Percentiles rank a stretch among this genome's conserved stretches.
Conservation (phyloP, 225 moss, liverwort and hornwort genomes). For the Rhytidiadelphus loreus region DNA sequence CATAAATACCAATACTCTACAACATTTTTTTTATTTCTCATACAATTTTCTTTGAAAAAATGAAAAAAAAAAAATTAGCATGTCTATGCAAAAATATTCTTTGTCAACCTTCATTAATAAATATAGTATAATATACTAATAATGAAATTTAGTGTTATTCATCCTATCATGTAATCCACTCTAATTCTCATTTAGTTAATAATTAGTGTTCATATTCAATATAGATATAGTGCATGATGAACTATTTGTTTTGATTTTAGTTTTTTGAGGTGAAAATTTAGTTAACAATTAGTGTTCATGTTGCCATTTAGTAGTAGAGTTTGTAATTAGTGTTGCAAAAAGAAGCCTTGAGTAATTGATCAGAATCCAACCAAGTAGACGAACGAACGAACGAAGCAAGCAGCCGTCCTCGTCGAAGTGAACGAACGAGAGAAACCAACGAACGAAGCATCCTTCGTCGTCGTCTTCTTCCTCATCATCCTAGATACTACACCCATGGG, state of each 20-base stretch:
- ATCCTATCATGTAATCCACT: background rate
- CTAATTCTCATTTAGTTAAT: background rate
- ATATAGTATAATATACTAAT: accelerated
- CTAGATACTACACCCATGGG: background rate
- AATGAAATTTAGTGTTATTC: background rate
- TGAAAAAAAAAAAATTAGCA: too few species aligned
- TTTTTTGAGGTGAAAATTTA: background rate
- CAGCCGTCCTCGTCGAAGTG: background rate
- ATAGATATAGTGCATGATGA: background rate
- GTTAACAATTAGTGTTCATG: background rate
- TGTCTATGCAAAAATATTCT: background rate
- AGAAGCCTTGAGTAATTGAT: background rate
- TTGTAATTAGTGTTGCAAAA: background rate
- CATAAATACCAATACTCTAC: background rate
- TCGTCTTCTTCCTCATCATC: background rate
- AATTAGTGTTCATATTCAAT: background rate
- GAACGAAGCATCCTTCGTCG: background rate
- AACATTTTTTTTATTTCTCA: background rate
- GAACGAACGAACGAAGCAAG: background rate
- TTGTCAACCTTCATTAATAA: background rate
- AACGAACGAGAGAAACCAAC: background rate
- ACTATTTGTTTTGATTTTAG: accelerated
- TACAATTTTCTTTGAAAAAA: background rate
- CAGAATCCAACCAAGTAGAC: background rate
- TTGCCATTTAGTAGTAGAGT: background rate